Base-by-base conservation (phyloP, 1,284 basidiomycete genomes). In the Irpex sp. region DNA sequence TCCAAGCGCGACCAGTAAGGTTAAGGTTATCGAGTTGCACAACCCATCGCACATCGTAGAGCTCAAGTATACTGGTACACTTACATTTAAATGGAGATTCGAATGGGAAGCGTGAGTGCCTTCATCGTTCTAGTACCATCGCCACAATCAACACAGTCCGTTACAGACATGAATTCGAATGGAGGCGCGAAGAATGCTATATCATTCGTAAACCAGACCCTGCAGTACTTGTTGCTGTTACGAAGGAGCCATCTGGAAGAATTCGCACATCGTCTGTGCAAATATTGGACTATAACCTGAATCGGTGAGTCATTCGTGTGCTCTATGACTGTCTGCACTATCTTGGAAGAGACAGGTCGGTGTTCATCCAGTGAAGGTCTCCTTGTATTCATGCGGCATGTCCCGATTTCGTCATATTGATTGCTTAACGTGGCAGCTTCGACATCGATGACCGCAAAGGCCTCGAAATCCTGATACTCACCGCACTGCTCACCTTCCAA, bases 131-230 rank as follows among this genome's bases (percentile, higher is more conserved):
- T 47, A 8, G 11, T 21, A 19, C 49, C 8, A 13, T 50, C 15
- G 49, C 19, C 49, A 19, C 15, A 43, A 15, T 43, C 39, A 50
- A 13, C 15, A 11, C 5, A 50, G 17, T 8, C 17, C 11, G 5
- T 59, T 11, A 53, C 57, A 93, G 90, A 46, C 87, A 93, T 65
- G 85, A 89, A 61, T 92, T 91, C 66, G 91, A 93, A 70, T 93
- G 91, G 91, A 90, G 86, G 70, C 82, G 88, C 51, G 89, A 92
- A 71, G 88, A 90, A 68, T 92, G 90, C 72, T 92, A 82, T 72
- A 85, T 94, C 70, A 75, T 94, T 51, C 85, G 92, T 51, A 93
- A 93, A 71, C 91, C 92, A 3, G 92, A 95, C 68, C 93, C 92
- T 4, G 88, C 89, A 8, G 90, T 95, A 1, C 82, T 93, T 1